Evolutionary conservation across 2,329 filamentous ascomycete genomes (phyloP), one percentile per base, ranked within the genome.

Genomic region (Chaetomiaceae sp.): DNA sequence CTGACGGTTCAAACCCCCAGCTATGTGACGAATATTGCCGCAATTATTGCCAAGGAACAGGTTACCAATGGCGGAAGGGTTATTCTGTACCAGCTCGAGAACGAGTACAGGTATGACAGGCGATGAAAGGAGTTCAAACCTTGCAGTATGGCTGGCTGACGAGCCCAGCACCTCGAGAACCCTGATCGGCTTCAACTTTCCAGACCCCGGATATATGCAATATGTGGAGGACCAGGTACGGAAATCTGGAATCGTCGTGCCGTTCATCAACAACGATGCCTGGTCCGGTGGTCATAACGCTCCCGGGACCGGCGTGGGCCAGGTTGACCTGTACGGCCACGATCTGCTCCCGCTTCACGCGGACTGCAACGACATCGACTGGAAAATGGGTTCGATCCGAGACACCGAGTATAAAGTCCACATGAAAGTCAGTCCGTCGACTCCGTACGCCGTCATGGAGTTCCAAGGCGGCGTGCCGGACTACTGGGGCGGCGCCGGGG

Each of bases 31-130:
- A 73, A 81, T 8, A 76, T 91, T 43, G 79, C 78, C 21, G 73
- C 74, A 12, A 81, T 83, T 8, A 84, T 95, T 57, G 85, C 87
- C 4, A 79, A 82, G 48, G 82, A 80, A 0, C 87, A 93, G 60
- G 91, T 95, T 61, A 92, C 87, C 1, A 87, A 91, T 46, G 88
- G 86, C 0, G 89, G 89, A 0, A 87, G 87, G 0, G 76, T 95
- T 7, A 88, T 95, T 53, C 70, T 92, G 1, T 77, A 86, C 37
- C 89, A 95, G 64, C 84, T 86, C 0, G 89, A 95, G 65, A 95
- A 93, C 55, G 89, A 93, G 65, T 91, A 92, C 62, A 82, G 40
- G 54, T 55, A 41, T 3, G 50, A 9, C 5, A 17, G 34, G 6
- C 13, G 35, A 12, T 14, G 7, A 4, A 3, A n/a, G 3, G 14